A percentile compares a stretch with the other conserved stretches of the same genome.
Evolutionary conservation across 2,329 filamentous ascomycete genomes (phyloP).

Genomic region (Bipolaris bicolor): DNA sequence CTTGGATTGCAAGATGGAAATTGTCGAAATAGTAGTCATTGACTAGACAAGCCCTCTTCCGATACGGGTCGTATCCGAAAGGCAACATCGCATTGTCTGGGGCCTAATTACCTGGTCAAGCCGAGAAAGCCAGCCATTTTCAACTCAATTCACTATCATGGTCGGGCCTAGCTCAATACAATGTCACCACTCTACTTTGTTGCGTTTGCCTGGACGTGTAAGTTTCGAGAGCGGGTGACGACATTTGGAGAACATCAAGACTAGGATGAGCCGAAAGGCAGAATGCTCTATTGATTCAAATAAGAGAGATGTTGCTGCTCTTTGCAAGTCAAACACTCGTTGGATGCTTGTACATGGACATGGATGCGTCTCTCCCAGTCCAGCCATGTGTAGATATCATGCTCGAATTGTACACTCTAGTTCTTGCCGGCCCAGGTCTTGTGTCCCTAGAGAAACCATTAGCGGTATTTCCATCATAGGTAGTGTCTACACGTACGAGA

Average conservation of each 20-base stretch:
- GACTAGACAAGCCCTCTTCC: neutral
- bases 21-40: neutral
- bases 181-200: neutral
- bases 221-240: neutral
- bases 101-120: neutral
- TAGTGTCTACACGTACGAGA: slow-evolving; percentile 49
- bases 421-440: slow-evolving; percentile 71
- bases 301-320: slow-evolving; percentile 4
- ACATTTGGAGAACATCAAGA: neutral
- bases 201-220: neutral
- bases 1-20: neutral
- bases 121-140: neutral
- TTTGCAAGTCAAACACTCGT: slow-evolving; percentile 28
- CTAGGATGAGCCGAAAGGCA: neutral
- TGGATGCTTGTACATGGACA: slow-evolving; percentile 44
- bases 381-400: slow-evolving; percentile 13
- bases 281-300: slow-evolving; percentile 8
- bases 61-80: neutral
- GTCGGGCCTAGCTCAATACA: neutral
- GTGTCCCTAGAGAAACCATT: slow-evolving; percentile 60
- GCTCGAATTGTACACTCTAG: slow-evolving; percentile 25
- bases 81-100: neutral
- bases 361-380: slow-evolving; percentile 22
- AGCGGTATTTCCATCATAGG: neutral
- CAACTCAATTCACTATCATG: neutral